Percentiles rank a stretch among this genome's conserved stretches.
Evolutionary conservation across 1,284 basidiomycete genomes (phyloP).

Genomic region (Dichomitus squalens): DNA sequence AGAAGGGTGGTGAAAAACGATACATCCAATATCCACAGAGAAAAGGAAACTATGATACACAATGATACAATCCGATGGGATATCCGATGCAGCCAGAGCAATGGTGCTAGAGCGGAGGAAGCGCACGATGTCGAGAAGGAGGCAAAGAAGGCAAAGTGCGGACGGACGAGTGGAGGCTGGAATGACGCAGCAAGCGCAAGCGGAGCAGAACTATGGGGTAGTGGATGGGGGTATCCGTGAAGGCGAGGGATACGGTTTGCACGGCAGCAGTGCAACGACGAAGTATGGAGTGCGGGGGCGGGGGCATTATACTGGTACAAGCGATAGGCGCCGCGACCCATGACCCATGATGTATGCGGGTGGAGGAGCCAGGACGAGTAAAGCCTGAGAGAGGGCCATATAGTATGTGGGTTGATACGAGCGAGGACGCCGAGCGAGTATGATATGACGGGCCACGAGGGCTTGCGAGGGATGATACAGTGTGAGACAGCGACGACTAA

Average conservation of each 20-base stretch:
- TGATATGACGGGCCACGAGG: neutral
- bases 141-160: neutral
- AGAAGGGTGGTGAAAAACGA: no score
- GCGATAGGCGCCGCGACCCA: constrained; percentile 10
- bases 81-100: neutral
- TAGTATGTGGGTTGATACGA: constrained; percentile 2
- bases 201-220: no score
- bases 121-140: neutral
- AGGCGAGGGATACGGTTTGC: neutral
- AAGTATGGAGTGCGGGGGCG: neutral
- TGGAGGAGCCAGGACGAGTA: constrained; percentile 8
- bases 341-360: neutral
- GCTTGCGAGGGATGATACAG: neutral
- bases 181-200: no score
- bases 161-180: neutral
- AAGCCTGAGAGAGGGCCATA: constrained; percentile 9
- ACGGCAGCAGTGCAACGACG: neutral
- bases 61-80: neutral
- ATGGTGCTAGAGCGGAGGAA: neutral
- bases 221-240: neutral
- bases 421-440: constrained; percentile 3
- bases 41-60: neutral
- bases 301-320: constrained; percentile 21
- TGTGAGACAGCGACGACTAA: neutral
- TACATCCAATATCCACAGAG: constrained; percentile 2